Percentiles rank a stretch among this genome's conserved stretches.
phyloP scores from a whole-genome alignment of 192 early-diverging fungal genomes.

The Coemansia sp. region DNA sequence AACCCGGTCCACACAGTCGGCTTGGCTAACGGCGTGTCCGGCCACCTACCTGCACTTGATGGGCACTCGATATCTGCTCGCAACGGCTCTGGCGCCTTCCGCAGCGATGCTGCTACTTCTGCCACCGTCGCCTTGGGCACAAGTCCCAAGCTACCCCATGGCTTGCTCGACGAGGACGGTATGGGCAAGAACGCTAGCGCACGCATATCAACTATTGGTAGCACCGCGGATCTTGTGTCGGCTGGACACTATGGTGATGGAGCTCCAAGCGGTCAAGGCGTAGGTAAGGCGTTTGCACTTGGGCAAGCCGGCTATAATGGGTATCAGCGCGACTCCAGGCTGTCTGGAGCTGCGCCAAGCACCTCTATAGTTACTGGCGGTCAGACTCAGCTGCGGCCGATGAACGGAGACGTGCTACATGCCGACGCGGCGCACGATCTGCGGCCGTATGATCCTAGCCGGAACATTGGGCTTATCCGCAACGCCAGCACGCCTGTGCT shows the following conservation, averaged over 20 bases:
- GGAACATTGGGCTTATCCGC: slow-evolving; percentile 36
- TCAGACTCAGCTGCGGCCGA: slow-evolving; percentile 7
- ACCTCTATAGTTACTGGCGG: not conserved
- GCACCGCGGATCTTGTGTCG: slow-evolving; percentile 15
- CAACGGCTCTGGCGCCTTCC: slow-evolving; percentile 40
- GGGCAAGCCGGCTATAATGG: not conserved
- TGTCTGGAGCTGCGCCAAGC: not conserved
- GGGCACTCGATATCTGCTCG: slow-evolving; percentile 35
- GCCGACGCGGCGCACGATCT: slow-evolving; percentile 18
- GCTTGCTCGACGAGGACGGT: slow-evolving; percentile 47
- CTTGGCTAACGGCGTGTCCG: not conserved
- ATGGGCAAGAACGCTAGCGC: slow-evolving; percentile 7
- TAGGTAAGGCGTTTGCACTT: not conserved
- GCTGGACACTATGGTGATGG: not conserved
- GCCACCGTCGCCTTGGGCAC: slow-evolving; percentile 24
- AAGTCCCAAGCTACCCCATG: slow-evolving; percentile 52
- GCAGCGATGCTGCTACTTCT: slow-evolving; percentile 9
- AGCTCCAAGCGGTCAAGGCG: not conserved
- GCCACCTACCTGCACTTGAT: slow-evolving; percentile 23
- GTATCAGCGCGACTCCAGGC: not conserved
- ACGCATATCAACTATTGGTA: slow-evolving; percentile 12
- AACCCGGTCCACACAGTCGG: slow-evolving; percentile 5
- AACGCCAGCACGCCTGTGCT: slow-evolving; percentile 50
- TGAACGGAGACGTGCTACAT: slow-evolving; percentile 6
- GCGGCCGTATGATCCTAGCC: slow-evolving; percentile 32